Base-by-base conservation (phyloP, 2,329 filamentous ascomycete species). In the Hymenoscyphus fraxineus region DNA sequence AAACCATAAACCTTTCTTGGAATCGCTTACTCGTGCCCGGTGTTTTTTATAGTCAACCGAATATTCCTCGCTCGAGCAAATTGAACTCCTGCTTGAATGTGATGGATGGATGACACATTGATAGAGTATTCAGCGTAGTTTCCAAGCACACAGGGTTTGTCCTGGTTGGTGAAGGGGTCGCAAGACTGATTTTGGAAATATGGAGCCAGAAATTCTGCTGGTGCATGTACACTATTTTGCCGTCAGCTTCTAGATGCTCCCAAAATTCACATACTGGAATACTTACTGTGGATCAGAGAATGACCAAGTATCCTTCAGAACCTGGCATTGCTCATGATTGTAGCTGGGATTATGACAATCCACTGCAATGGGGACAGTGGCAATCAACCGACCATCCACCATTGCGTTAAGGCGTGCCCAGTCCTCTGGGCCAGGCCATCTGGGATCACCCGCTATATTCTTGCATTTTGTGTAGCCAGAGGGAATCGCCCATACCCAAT, bases 11-110 rank as follows among this genome's bases (percentile, higher is more conserved):
- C 47, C 40, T 13, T 15, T 5, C 40, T 41, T 41, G 40, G 31
- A 15, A 19, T 35, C 16, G 35, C 55, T 58, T 78, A 82, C 67
- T 79, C 78, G 66, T 81, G 79, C 2, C 79, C 78, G 2, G 79
- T 80, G 64, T 80, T 81, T 67, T 78, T 79, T 59, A 76, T 70
- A 3, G 71, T 72, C 5, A 76, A 62, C 5, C 73, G 75, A 22
- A 76, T 69, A 16, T 70, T 71, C 2, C 67, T 63, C 27, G 73
- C 69, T 13, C 62, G 65, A 38, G 75, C 76, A 65, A 78, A 78
- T 16, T 68, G 66, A 22, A 78, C 68, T 6, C 58, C 59, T 1
- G 56, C 54, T 3, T 27, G 15, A 15, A 62, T 40, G 44, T 66
- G 51, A 16, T 39, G 59, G 2, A 38, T 55, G n/a, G 38, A 58